Conservation (phyloP, 805 yeast species). For the Teunomyces cretensis region DNA sequence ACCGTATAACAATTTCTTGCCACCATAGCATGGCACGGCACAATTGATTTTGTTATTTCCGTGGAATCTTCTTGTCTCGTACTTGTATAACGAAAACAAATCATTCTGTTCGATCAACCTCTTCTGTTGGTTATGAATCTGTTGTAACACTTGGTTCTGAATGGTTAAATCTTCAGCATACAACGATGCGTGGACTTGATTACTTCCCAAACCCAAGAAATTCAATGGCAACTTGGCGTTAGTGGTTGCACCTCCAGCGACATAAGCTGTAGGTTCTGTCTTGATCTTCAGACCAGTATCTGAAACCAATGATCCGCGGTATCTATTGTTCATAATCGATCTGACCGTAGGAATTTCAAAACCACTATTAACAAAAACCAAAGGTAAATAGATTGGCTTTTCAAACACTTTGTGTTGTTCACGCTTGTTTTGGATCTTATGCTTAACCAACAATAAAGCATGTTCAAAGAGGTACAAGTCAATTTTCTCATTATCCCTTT, state of each 20-base stretch:
- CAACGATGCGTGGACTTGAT: slow-evolving; percentile 53
- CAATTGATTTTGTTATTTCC: slow-evolving; percentile 79
- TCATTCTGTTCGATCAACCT: slow-evolving; percentile 70
- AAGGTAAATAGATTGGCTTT: slow-evolving; percentile 79
- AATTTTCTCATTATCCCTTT: slow-evolving; percentile 75
- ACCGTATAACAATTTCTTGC: slow-evolving; percentile 84
- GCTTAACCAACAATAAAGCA: slow-evolving; percentile 78
- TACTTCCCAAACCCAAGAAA: slow-evolving; percentile 52
- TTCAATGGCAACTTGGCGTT: slow-evolving; percentile 47
- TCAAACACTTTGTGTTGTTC: slow-evolving; percentile 91
- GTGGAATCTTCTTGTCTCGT: slow-evolving; percentile 74
- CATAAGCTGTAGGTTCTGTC: slow-evolving; percentile 26
- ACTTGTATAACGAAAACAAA: slow-evolving; percentile 73
- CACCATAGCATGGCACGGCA: slow-evolving; percentile 93
- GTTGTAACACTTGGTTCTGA: slow-evolving; percentile 78
- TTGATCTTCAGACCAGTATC: slow-evolving; percentile 32
- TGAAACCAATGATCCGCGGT: slow-evolving; percentile 36
- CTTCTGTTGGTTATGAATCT: slow-evolving; percentile 76
- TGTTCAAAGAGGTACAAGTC: slow-evolving; percentile 89
- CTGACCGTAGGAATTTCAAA: slow-evolving; percentile 72
- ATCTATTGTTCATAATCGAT: slow-evolving; percentile 37
- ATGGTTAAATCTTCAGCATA: slow-evolving; percentile 56
- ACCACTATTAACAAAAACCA: slow-evolving; percentile 69
- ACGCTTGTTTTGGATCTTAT: slow-evolving; percentile 82
- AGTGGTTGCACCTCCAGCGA: slow-evolving; percentile 25